Base-by-base conservation (phyloP, 768 basidiomycete species). In the Auricularia cornea region DNA sequence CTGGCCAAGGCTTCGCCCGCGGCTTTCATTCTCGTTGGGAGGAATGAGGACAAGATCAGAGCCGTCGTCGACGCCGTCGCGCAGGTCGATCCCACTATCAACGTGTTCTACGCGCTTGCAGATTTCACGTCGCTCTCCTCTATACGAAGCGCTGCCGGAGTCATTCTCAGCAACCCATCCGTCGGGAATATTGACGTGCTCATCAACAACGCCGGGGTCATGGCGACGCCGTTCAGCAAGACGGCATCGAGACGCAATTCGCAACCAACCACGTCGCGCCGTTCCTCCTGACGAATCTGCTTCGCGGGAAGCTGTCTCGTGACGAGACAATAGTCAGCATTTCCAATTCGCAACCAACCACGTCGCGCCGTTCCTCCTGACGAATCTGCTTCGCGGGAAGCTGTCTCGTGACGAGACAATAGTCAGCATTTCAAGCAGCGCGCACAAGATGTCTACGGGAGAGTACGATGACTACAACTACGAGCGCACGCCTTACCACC, bases 281-380 rank as follows among this genome's bases (percentile, higher is more conserved):
- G 20, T 52, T 52, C 51, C 26, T 52, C 16, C 51, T 52, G 10
- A 52, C 51, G 10, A 52, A 52, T 23, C n/a, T 52, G 10, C 26
- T 52, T 18, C 16, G 10, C 20, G 10, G 10, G 51, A 8, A 8
- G 10, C 51, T 52, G 6, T 8, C 38, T 8, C 6, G 23, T 6
- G n/a, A 28, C 16, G 51, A n/a, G 10, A 18, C 20, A 10, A 28
- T 52, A 8, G 51, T 52, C 51, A n/a, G 20, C 51, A n/a, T 52
- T 8, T n/a, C 20, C 65, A 66, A 33, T 66, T 65, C 35, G 66
- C 62, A 8, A 63, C 62, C 12, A 67, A 67, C 33, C 40, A 32
- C 32, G n/a, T 40, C n/a, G 51, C 20, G 16, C 51, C 16, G 20
- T 52, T 52, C 51, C 26, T 52, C 16, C 51, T 52, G 10, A 52